Base-by-base conservation (phyloP, 2,329 filamentous ascomycete species). In the Onygenales sp. region DNA sequence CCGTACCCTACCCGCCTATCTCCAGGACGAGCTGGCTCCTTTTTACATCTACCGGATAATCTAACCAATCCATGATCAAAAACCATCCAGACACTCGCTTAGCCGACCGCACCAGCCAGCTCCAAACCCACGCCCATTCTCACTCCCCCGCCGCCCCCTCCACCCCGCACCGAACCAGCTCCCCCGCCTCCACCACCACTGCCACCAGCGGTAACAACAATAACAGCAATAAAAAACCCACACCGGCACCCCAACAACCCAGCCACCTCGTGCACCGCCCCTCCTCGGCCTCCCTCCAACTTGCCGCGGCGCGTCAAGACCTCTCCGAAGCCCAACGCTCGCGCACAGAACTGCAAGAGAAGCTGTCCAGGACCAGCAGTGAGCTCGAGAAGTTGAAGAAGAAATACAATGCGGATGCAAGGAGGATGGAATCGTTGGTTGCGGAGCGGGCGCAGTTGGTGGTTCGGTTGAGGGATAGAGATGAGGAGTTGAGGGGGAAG, bases 401-500 rank as follows among this genome's bases (percentile, higher is more conserved):
- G 35, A 81, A 82, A 61, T 76, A 77, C 5, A 77, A 76, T 44
- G 71, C 75, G n/a, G 85, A 92, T 54, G 69, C 73, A 7, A 79
- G 78, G 60, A 76, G 78, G 14, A 78, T 95, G 50, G 73, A 75
- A 13, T 73, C 79, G 21, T 72, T 94, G 14, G 80, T 82, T 17
- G 72, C 75, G 27, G 84, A 90, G 62, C 80, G 82, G 36, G 75
- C 78, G 14, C 70, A 76, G 2, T 72, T 93, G 14, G 76, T 80
- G 49, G 78, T 82, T 43, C 84, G 84, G 57, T 73, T 95, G 42
- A 84, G 81, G 58, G 92, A 96, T 68, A 77, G 87, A 33, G 89
- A 94, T 57, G 88, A 94, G 62, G 93, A 97, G 74, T 71, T 96
- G 35, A 81, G 79, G 53, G 88, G 84, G 55, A 96, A 96, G 75